Evolutionary conservation across 225 moss, liverwort and hornwort genomes (phyloP).

Genomic region (Marchantia paleacea): DNA sequence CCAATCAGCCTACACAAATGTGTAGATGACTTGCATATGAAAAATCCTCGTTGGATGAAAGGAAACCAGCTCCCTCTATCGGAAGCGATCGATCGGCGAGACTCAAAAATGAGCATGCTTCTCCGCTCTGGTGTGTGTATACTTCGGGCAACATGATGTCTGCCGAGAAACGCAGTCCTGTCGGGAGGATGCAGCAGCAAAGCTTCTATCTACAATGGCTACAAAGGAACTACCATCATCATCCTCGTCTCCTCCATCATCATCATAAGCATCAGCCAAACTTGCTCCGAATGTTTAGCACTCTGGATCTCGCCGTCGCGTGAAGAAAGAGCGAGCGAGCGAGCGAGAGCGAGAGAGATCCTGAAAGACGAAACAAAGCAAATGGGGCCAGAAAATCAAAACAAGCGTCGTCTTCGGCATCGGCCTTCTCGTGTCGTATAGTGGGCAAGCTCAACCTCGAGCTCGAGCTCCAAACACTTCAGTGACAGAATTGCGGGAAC

Average conservation of each 20-base stretch:
- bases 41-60: constrained; percentile 24
- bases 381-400: not conserved
- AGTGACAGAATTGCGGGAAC: constrained; percentile 38
- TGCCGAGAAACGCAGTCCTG: not conserved
- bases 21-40: constrained; percentile 10
- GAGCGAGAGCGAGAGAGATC: not conserved
- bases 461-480: not conserved
- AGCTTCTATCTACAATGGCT: constrained; percentile 1
- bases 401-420: not conserved
- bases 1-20: constrained; percentile 18
- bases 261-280: not conserved
- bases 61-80: not conserved
- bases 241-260: not conserved
- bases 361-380: constrained; percentile 5
- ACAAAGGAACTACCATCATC: not conserved
- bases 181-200: not conserved
- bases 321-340: not conserved
- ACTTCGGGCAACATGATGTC: not conserved
- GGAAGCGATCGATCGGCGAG: not conserved
- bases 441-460: too few relatives aligned
- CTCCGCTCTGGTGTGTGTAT: not conserved
- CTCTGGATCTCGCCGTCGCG: not conserved
- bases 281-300: not conserved
- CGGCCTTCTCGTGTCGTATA: not conserved
- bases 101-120: constrained; percentile 2